These are phyloP conservation scores for Aspergillus unguis DNA, from an alignment of 2,329 filamentous ascomycete species.

Conservation along the genomic window DNA sequence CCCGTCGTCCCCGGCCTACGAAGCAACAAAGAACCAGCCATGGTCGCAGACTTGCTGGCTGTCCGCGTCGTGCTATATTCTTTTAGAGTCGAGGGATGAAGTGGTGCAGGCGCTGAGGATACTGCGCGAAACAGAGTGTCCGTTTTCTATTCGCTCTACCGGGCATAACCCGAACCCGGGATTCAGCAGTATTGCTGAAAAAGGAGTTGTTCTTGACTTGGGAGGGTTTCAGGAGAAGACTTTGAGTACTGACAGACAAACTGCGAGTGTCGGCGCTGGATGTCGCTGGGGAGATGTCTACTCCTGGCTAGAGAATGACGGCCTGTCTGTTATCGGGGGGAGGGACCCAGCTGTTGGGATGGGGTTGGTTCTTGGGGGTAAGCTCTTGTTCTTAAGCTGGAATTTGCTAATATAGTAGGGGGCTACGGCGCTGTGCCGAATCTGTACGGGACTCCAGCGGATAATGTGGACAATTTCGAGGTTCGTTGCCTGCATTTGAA, in stretches of 20 bases:
- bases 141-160: not conserved
- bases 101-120: not conserved
- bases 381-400: not conserved
- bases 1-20: not conserved
- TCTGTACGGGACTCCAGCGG: not conserved
- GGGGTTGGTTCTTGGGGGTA: not conserved
- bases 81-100: not conserved
- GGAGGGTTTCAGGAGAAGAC: not conserved
- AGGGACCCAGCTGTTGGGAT: not conserved
- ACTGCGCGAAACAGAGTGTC: not conserved
- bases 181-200: not conserved
- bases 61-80: not conserved
- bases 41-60: not conserved
- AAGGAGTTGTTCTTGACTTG: not conserved
- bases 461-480: not conserved
- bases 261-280: not conserved
- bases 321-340: not conserved
- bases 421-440: not conserved
- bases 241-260: not conserved
- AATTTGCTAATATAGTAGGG: not conserved
- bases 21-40: not conserved
- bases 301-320: not conserved
- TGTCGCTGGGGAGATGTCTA: not conserved
- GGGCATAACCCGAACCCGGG: not conserved
- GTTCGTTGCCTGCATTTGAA: not conserved